A percentile compares a stretch with the other conserved stretches of the same genome.
These are phyloP conservation scores for Botryosphaeria dothidea DNA, from an alignment of 2,329 filamentous ascomycete species.

Conservation along the genomic window DNA sequence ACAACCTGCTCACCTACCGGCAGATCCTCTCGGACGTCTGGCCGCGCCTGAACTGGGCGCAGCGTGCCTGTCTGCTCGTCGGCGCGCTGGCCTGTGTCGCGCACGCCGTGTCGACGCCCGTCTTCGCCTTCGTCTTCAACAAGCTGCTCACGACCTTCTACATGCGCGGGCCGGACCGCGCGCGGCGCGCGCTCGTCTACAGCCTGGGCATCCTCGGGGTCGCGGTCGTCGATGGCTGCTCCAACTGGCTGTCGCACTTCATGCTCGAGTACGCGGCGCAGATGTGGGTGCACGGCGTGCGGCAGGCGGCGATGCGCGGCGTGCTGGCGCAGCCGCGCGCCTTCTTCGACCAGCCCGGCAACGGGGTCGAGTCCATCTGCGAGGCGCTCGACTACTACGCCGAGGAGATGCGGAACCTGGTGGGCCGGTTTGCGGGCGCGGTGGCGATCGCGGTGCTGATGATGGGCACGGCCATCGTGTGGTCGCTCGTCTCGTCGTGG, in stretches of 20 bases:
- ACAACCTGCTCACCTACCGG: conserved; percentile 37
- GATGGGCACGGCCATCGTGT: conserved; percentile 67
- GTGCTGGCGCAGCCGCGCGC: conserved; percentile 73
- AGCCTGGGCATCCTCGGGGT: conserved; percentile 69
- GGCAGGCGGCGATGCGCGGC: conserved; percentile 65
- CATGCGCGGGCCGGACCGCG: conserved; percentile 43
- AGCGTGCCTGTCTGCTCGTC: conserved; percentile 57
- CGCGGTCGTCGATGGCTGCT: conserved; percentile 64
- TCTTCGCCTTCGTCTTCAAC: conserved; percentile 76
- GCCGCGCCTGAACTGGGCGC: conserved; percentile 58
- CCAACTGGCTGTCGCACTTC: conserved; percentile 68
- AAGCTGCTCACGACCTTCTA: conserved; percentile 73
- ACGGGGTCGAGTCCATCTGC: conserved; percentile 64
- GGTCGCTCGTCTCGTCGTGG: conserved; percentile 77
- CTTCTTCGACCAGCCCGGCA: conserved; percentile 74
- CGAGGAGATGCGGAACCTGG: conserved; percentile 82
- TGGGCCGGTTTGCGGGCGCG: conserved; percentile 75
- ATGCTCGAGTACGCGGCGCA: conserved; percentile 72
- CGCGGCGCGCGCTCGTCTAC: conserved; percentile 61
- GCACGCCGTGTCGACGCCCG: conserved; percentile 67
- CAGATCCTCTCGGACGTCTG: conserved; percentile 70
- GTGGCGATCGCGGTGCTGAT: conserved; percentile 68
- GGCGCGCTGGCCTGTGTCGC: conserved; percentile 64
- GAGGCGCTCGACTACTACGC: conserved; percentile 77
- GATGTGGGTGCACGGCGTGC: conserved; percentile 73